phyloP scores from a whole-genome alignment of 805 yeast species.

The Wickerhamomyces chambardii region DNA sequence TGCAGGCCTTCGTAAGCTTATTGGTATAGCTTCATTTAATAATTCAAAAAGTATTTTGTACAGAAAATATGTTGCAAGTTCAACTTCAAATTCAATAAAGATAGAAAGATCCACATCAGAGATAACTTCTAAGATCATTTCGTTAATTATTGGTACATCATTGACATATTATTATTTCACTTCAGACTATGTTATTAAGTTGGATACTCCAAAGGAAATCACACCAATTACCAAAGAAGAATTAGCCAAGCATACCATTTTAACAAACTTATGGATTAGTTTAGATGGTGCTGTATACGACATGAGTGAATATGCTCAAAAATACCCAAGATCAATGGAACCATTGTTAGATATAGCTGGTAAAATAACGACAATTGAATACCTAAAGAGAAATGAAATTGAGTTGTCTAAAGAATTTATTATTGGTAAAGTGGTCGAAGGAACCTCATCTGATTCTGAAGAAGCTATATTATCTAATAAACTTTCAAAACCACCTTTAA shows the following conservation, averaged over 20 bases:
- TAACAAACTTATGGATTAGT: conserved; percentile 8
- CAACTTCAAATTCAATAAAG: too few species aligned
- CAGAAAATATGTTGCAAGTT: too few species aligned
- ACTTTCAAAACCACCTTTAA: conserved; percentile 20
- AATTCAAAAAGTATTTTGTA: too few species aligned
- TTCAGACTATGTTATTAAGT: too few species aligned
- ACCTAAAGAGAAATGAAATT: conserved; percentile 8
- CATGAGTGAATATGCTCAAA: conserved; percentile 22
- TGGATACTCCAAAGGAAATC: too few species aligned
- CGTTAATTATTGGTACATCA: too few species aligned
- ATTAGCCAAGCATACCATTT: conserved; percentile 4
- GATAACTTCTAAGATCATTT: too few species aligned
- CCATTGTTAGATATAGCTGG: conserved; percentile 18
- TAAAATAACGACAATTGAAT: conserved; percentile 14
- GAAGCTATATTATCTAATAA: too few species aligned
- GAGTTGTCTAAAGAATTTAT: conserved; percentile 21
- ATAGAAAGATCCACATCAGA: too few species aligned
- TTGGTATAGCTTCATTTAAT: too few species aligned
- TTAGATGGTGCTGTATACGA: conserved; percentile 23
- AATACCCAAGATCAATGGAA: conserved; percentile 23
- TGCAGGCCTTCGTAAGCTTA: too few species aligned
- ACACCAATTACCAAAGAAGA: conserved; percentile 4
- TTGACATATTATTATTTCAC: too few species aligned
- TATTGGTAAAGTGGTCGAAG: conserved; percentile 5
- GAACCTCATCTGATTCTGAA: neutral